Evolutionary conservation across 805 yeast species (phyloP).

Genomic region (Ascoidea rubescens): DNA sequence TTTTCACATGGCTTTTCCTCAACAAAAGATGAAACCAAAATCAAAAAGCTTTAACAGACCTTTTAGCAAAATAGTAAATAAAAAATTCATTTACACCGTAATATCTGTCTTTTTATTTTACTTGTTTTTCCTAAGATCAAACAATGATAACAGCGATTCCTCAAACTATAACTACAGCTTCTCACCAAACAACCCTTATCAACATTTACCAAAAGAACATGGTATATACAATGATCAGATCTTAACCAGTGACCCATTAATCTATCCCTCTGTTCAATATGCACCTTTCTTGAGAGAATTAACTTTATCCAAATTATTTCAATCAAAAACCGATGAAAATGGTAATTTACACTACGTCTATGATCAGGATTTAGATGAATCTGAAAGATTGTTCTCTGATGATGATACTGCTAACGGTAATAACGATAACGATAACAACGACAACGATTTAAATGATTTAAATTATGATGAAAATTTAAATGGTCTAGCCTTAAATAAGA

Average conservation of each 20-base stretch:
- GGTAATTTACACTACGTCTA: constrained; percentile 19
- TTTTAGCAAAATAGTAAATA: constrained; percentile 1
- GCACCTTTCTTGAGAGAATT: constrained; percentile 47
- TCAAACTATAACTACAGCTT: constrained; percentile 1
- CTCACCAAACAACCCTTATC: constrained; percentile 4
- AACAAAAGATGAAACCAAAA: constrained; percentile 9
- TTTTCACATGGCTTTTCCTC: constrained; percentile 10
- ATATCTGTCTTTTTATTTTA: constrained; percentile 5
- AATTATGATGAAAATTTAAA: constrained; percentile 6
- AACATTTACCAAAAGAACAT: constrained; percentile 20
- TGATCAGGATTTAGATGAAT: background rate
- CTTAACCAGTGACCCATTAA: constrained; percentile 35
- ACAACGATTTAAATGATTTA: background rate
- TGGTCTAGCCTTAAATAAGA: background rate
- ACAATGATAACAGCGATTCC: background rate
- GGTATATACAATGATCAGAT: constrained; percentile 32
- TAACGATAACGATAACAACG: background rate
- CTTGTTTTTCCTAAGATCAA: too few species aligned
- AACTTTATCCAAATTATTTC: constrained; percentile 35
- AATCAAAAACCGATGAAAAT: constrained; percentile 29
- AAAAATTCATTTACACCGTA: constrained; percentile 2
- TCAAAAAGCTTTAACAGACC: constrained; percentile 1
- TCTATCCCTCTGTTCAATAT: constrained; percentile 67
- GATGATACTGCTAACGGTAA: too few species aligned
- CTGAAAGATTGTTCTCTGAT: background rate